Base-by-base conservation (phyloP, 2,329 filamentous ascomycete species). In the Talaromyces amestolkiae region DNA sequence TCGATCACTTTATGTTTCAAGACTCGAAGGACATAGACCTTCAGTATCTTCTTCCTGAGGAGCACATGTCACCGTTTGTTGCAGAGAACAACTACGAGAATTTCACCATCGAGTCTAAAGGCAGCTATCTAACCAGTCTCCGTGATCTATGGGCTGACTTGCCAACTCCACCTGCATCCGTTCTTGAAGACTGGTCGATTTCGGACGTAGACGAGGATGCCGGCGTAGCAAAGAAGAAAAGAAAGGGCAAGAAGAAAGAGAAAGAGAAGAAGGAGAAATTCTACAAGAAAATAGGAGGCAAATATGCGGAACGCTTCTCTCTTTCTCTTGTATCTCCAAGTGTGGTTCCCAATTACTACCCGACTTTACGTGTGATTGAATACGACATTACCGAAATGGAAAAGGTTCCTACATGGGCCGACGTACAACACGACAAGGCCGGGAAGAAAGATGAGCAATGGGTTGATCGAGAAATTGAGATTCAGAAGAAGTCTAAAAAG, bases 1-100 rank as follows among this genome's bases (percentile, higher is more conserved):
- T 97, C 69, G 95, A 99, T 72, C 95, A 99, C 77, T 99, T 99
- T 78, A 86, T 98, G 73, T 81, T 99, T 17, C 92, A 97, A 72
- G 94, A 98, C 75, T 91, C 88, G 65, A 84, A 90, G 47, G 86
- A 96, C 0, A 84, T 97, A 63, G 84, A 91, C 67, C 83, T 92
- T 58, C 79, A 81, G 31, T 78, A 78, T 51, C 71, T 76, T 2
- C 70, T 76, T 9, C 54, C 54, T 10, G 39, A 69, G 41, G 62
- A 63, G 65, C 72, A 22, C 66, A 41, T 37, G 47, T 71, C 39
- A 61, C 75, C 39, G 6, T 65, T 65, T 24, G 58, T 53, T 17
- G 51, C 54, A 11, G 59, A 59, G n/a, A 51, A 49, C 33, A 58
- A 56, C 24, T 77, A 81, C 22, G 78, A 81, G n/a, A 80, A 85